phyloP scores from a whole-genome alignment of 805 yeast genomes.

The Yamadazyma scolyti region DNA sequence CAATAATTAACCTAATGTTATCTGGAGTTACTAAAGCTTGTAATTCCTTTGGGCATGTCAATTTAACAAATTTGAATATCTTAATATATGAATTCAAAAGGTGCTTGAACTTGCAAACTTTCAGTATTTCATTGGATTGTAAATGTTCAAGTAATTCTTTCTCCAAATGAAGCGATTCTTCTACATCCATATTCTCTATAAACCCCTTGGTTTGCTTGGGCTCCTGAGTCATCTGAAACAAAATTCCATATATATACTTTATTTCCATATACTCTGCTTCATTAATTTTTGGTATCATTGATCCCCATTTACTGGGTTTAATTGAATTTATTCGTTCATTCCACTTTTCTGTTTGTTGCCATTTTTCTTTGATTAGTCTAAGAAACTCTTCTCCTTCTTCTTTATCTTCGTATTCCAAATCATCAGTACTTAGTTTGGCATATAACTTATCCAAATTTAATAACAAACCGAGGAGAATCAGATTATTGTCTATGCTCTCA shows the following conservation, averaged over 20 bases:
- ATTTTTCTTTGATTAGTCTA: slow-evolving; percentile 18
- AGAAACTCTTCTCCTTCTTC: slow-evolving; percentile 9
- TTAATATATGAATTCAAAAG: slow-evolving; percentile 44
- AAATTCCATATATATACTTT: slow-evolving; percentile 41
- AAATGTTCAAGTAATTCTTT: slow-evolving; percentile 33
- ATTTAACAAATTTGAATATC: slow-evolving; percentile 45
- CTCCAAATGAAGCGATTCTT: slow-evolving; percentile 14
- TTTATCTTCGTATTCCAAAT: slow-evolving; percentile 12
- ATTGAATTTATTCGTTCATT: slow-evolving; percentile 23
- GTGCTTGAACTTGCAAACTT: slow-evolving; percentile 43
- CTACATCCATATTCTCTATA: slow-evolving; percentile 2
- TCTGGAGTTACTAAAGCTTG: slow-evolving; percentile 34
- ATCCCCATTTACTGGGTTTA: slow-evolving; percentile 33
- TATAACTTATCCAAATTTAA: slow-evolving; percentile 35
- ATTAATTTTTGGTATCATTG: slow-evolving; percentile 41
- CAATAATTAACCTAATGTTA: slow-evolving; percentile 45
- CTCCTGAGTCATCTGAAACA: slow-evolving; percentile 22
- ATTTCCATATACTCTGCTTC: slow-evolving; percentile 52
- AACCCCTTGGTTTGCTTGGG: not conserved
- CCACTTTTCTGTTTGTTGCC: slow-evolving; percentile 41
- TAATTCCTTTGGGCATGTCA: slow-evolving; percentile 32
- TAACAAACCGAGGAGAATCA: slow-evolving; percentile 28
- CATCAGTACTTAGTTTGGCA: slow-evolving; percentile 21
- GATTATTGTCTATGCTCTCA: slow-evolving; percentile 26
- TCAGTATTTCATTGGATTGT: slow-evolving; percentile 51